Evolutionary conservation across 83 land plant genomes (phyloP), one percentile per base, ranked within the genome.

Genomic region (Isoetes engelmannii): DNA sequence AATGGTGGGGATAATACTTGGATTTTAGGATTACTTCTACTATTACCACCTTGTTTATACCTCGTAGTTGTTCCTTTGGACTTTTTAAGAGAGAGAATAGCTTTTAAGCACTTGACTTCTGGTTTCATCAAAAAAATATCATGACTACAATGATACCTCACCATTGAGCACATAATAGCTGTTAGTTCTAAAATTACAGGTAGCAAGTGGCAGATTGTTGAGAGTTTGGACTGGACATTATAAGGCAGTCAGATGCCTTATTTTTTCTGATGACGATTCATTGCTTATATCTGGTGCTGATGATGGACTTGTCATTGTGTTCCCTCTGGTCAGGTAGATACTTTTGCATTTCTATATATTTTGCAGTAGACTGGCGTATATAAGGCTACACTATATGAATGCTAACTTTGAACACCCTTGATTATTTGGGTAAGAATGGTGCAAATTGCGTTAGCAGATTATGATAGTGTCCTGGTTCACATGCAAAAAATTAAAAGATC

Each of bases 201-300:
- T 92, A 37, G 71, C 80, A 28, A 92, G 77, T 67, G 97, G 97
- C 41, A 81, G 77, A 54, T 65, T 92, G 57, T 81, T 92, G 15
- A 84, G 83, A 73, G 83, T 84, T 45, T 92, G 97, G 97, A 77
- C 79, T 47, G 97, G 83, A 0, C 90, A 92, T 63, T 89, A 84
- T 61, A 85, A 91, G 67, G 80, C 81, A 8, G 85, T 89, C 17
- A 86, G 83, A 47, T 77, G 90, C 73, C 75, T 92, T 46, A 75
- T 79, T 4, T 82, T 89, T 20, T 81, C 84, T 57, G 87, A 86
- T 63, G 97, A 88, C 70, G 87, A 86, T 20, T 88, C 92, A 4
- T 68, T 85, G 45, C 82, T 92, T 21, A 75, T 92, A 13, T 86
- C 93, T 51, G 92, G 92, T 7, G 75, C 97, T 5, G 97, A 84